A percentile compares a stretch with the other conserved stretches of the same genome.
These are phyloP conservation scores for Camellia japonica DNA, from an alignment of 148 eudicot genomes.

Conservation along the genomic window DNA sequence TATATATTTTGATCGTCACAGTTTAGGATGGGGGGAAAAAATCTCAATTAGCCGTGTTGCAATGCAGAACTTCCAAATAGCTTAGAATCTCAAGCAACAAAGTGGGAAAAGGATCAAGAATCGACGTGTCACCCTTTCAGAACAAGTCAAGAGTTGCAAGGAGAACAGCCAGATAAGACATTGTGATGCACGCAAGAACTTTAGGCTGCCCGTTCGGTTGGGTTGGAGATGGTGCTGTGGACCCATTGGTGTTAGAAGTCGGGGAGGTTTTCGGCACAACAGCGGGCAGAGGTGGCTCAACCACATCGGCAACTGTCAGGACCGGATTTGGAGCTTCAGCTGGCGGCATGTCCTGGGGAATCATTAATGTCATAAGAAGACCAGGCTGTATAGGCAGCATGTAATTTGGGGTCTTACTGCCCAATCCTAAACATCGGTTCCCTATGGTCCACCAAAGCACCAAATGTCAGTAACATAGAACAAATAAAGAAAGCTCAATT, in stretches of 20 bases:
- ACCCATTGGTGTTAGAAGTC: neutral
- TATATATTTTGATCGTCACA: neutral
- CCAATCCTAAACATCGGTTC: constrained; percentile 50
- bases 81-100: neutral
- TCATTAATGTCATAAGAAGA: constrained; percentile 32
- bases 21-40: neutral
- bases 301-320: constrained; percentile 51
- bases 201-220: constrained; percentile 33
- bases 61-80: neutral
- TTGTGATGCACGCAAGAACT: constrained; percentile 20
- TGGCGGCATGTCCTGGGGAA: constrained; percentile 36
- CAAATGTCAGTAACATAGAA: neutral
- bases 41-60: neutral
- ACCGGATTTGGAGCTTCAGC: constrained; percentile 70
- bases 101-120: neutral
- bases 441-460: constrained; percentile 38
- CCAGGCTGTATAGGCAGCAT: constrained; percentile 61
- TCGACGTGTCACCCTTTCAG: constrained; percentile 14
- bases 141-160: constrained; percentile 20
- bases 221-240: constrained; percentile 24
- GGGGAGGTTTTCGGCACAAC: neutral
- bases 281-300: constrained; percentile 65
- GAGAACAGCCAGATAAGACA: constrained; percentile 22
- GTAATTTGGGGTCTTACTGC: constrained; percentile 33
- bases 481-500: neutral